These are phyloP conservation scores for Chlamydomonas eustigma DNA, from an alignment of 139 green algal species.

Conservation along the genomic window DNA sequence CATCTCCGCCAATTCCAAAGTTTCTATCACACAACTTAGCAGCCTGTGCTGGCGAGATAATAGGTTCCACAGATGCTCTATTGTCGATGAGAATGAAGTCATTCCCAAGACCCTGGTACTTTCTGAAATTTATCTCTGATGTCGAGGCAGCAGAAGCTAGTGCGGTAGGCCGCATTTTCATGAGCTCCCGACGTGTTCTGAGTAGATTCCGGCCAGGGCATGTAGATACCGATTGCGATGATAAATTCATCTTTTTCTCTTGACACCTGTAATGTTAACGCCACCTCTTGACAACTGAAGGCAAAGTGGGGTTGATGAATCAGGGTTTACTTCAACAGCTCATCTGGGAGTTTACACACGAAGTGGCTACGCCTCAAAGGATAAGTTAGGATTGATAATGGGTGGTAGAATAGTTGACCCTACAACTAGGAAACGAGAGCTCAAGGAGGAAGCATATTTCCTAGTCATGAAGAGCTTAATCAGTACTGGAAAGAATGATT, in stretches of 20 bases:
- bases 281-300: too few species aligned
- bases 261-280: too few species aligned
- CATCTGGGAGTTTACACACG: too few species aligned
- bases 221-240: too few species aligned
- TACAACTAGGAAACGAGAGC: not conserved
- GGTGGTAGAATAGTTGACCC: not conserved
- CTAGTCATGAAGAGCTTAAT: not conserved
- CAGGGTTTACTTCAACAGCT: too few species aligned
- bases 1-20: conserved; percentile 94
- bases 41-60: conserved; percentile 77
- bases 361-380: too few species aligned
- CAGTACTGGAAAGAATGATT: not conserved
- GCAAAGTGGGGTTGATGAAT: too few species aligned
- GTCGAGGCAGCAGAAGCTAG: not conserved
- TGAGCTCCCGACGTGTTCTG: not conserved
- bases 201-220: not conserved
- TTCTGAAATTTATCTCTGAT: conserved; percentile 63
- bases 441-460: not conserved
- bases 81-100: conserved; percentile 99
- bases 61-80: conserved; percentile 57
- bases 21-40: conserved; percentile 89
- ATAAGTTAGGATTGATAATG: too few species aligned
- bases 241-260: too few species aligned
- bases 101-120: conserved; percentile 98
- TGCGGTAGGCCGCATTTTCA: too few species aligned